A percentile compares a stretch with the other conserved stretches of the same genome.
Conservation (phyloP, 2,329 filamentous ascomycete genomes). For the Paecilomyces dactylethromorphus region DNA sequence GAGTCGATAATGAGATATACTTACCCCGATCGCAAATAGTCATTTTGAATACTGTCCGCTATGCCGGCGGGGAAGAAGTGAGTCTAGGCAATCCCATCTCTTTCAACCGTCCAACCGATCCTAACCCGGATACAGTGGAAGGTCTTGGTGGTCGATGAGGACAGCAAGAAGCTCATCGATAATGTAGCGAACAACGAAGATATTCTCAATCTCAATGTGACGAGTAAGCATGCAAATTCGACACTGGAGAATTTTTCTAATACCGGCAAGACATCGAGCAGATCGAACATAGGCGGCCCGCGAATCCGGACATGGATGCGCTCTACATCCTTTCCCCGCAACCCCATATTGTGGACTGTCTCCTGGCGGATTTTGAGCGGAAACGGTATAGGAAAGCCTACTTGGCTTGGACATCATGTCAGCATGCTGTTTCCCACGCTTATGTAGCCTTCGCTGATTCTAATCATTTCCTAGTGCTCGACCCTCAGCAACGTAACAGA, state of each 20-base stretch:
- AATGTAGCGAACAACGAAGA: slow-evolving; percentile 93
- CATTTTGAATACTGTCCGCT: slow-evolving; percentile 66
- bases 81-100: slow-evolving; percentile 18
- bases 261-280: slow-evolving; percentile 70
- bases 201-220: slow-evolving; percentile 92
- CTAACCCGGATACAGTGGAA: slow-evolving; percentile 67
- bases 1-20: not conserved
- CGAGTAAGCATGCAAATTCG: slow-evolving; percentile 56
- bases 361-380: slow-evolving; percentile 86
- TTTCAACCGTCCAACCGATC: slow-evolving; percentile 15
- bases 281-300: slow-evolving; percentile 78
- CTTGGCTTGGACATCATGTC: slow-evolving; percentile 75
- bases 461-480: slow-evolving; percentile 48
- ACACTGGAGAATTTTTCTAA: slow-evolving; percentile 7
- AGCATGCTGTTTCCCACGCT: slow-evolving; percentile 19
- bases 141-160: slow-evolving; percentile 82
- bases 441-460: slow-evolving; percentile 7
- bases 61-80: slow-evolving; percentile 77
- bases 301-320: slow-evolving; percentile 86
- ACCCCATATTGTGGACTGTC: slow-evolving; percentile 83
- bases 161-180: slow-evolving; percentile 77
- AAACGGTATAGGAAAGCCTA: slow-evolving; percentile 72
- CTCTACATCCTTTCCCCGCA: slow-evolving; percentile 86
- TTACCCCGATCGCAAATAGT: slow-evolving; percentile 42
- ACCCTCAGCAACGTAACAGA: slow-evolving; percentile 62